Evolutionary conservation across 2,329 filamentous ascomycete genomes (phyloP).

Genomic region (Penicillium sp.): DNA sequence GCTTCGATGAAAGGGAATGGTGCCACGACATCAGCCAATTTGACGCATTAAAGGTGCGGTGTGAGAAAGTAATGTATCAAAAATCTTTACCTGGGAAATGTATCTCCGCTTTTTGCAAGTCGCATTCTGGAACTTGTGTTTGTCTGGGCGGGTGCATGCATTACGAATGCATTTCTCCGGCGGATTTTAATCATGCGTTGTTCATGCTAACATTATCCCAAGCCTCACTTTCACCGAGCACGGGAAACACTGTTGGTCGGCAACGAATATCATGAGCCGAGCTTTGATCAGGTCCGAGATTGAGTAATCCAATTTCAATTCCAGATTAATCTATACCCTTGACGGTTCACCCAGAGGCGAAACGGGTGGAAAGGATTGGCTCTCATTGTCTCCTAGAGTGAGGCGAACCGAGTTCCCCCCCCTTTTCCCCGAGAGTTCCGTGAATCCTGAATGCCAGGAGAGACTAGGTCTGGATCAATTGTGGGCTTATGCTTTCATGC

Average conservation of each 20-base stretch:
- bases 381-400: constrained; percentile 31
- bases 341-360: neutral
- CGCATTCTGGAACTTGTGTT: neutral
- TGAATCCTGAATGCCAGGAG: constrained; percentile 10
- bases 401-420: constrained; percentile 24
- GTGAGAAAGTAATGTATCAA: constrained; percentile 1
- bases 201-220: constrained; percentile 2
- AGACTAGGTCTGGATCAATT: constrained; percentile 1
- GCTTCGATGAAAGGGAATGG: constrained; percentile 22
- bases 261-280: neutral
- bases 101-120: neutral
- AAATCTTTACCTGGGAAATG: neutral
- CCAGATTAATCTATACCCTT: neutral
- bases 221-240: constrained; percentile 22
- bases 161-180: too few relatives aligned
- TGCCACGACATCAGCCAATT: constrained; percentile 37
- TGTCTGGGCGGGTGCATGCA: too few relatives aligned
- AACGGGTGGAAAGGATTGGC: constrained; percentile 28
- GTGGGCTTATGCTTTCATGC: neutral
- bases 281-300: constrained; percentile 4
- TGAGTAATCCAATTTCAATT: neutral
- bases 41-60: constrained; percentile 26
- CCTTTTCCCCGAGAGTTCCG: constrained; percentile 24
- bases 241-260: neutral
- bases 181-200: too few relatives aligned